These are phyloP conservation scores for Lichtheimia corymbifera DNA, from an alignment of 371 early-diverging fungal species.

Conservation along the genomic window DNA sequence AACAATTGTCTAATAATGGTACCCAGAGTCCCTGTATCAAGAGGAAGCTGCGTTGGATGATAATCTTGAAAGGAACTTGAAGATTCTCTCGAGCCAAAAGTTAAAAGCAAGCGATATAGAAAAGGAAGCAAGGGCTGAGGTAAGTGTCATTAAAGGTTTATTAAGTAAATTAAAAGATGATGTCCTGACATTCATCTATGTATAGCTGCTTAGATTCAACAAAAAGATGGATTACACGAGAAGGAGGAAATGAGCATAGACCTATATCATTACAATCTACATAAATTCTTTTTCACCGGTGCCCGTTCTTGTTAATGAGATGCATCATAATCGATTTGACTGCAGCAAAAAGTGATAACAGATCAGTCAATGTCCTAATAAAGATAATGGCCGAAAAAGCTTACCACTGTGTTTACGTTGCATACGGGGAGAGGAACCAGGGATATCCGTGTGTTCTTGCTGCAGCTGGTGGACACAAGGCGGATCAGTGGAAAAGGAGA, in stretches of 20 bases:
- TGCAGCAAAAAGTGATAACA: not conserved
- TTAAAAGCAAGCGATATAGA: conserved; percentile 35
- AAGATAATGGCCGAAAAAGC: too few species aligned
- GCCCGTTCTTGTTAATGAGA: not conserved
- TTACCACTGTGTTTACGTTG: too few species aligned
- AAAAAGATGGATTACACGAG: not conserved
- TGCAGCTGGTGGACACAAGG: conserved; percentile 10
- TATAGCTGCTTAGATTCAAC: conserved; percentile 7
- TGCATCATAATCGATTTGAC: conserved; percentile 12
- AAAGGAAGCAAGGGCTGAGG: conserved; percentile 33
- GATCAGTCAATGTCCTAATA: too few species aligned
- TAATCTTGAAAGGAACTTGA: conserved; percentile 36
- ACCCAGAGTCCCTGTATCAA: conserved; percentile 26
- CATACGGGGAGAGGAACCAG: too few species aligned
- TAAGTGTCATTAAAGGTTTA: conserved; percentile 9
- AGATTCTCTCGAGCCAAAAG: conserved; percentile 25
- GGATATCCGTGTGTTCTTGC: too few species aligned
- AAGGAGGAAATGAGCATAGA: not conserved
- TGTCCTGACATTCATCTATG: too few species aligned
- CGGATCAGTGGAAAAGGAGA: conserved; percentile 18
- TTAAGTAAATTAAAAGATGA: too few species aligned
- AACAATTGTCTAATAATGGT: not conserved
- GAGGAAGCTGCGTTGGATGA: conserved; percentile 32
- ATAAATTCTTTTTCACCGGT: not conserved
- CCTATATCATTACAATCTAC: not conserved